Evolutionary conservation across 2,329 filamentous ascomycete species (phyloP).

Genomic region (Fusarium illudens): DNA sequence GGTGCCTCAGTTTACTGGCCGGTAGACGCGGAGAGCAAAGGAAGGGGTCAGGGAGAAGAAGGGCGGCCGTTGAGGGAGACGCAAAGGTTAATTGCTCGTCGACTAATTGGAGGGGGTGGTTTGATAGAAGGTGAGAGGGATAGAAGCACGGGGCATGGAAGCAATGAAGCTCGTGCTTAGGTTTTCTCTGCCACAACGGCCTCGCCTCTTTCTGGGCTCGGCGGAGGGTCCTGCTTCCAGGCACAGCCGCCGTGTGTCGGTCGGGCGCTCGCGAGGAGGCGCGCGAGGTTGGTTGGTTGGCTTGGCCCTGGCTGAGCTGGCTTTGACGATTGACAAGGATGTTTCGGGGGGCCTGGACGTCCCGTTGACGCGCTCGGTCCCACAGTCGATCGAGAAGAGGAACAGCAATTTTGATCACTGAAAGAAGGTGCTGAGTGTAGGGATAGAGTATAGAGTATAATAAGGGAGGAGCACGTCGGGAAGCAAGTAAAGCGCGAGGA

Average conservation of each 20-base stretch:
- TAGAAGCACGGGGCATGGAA: constrained; percentile 15
- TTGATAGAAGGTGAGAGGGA: background rate
- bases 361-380: constrained; percentile 20
- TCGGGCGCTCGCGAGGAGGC: constrained; percentile 24
- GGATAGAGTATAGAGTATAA: background rate
- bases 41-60: constrained; percentile 4
- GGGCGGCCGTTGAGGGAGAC: background rate
- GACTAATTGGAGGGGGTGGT: background rate
- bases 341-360: constrained; percentile 19
- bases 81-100: constrained; percentile 4
- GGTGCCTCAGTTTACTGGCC: constrained; percentile 6
- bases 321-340: constrained; percentile 30
- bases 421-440: background rate
- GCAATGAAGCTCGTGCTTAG: background rate
- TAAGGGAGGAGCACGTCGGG: background rate
- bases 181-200: constrained; percentile 2
- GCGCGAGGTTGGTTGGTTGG: constrained; percentile 34
- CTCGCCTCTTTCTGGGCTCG: constrained; percentile 3
- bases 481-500: background rate
- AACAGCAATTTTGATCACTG: background rate
- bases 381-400: constrained; percentile 13
- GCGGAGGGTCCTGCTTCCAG: constrained; percentile 35
- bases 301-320: constrained; percentile 35
- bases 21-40: constrained; percentile 20
- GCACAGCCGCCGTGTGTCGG: constrained; percentile 37